Base-by-base conservation (phyloP, 2,329 filamentous ascomycete species). In the Fusarium anguioides region DNA sequence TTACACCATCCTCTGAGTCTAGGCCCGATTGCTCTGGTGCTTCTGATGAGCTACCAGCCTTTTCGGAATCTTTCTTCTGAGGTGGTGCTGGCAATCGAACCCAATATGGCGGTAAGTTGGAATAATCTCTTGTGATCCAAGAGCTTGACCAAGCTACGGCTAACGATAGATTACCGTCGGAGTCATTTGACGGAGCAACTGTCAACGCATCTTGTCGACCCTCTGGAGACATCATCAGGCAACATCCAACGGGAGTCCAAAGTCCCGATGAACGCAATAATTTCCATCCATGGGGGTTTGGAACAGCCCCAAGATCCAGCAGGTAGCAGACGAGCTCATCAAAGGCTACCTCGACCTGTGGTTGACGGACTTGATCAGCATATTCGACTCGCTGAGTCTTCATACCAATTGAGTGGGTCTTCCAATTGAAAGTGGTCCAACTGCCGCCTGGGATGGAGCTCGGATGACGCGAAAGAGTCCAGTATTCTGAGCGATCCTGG, bases 371-470 rank as follows among this genome's bases (percentile, higher is more conserved):
- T 72, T 86, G 83, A 53, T 86, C 83, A 10, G 82, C 84, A 66
- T 90, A 91, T 73, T 90, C 87, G 36, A 90, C 81, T 31, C 88
- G 81, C 76, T 89, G 88, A 15, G 85, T 85, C 71, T 86, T 88
- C 53, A 85, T 79, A 2, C 88, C 88, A 23, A 89, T 88, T 4
- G 84, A 79, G 65, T 89, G 83, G n/a, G 83, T 83, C 69, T 84
- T 84, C 88, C 88, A 91, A 75, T 90, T 85, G 73, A 91, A 89
- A 0, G 84, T 84, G 1, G 87, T 89, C 88, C 88, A 91, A 26
- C 80, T 83, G 1, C 88, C 88, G 4, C 88, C 88, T 1, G 85
- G 84, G 40, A 89, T 84, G 14, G 75, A 77, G 44, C 83, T 86
- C 0, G 83, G 82, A 51, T 84, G 79, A 3, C 79, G 75, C 36